Conservation (phyloP, 2,329 filamentous ascomycete species). For the Xylaria hypoxylon region DNA sequence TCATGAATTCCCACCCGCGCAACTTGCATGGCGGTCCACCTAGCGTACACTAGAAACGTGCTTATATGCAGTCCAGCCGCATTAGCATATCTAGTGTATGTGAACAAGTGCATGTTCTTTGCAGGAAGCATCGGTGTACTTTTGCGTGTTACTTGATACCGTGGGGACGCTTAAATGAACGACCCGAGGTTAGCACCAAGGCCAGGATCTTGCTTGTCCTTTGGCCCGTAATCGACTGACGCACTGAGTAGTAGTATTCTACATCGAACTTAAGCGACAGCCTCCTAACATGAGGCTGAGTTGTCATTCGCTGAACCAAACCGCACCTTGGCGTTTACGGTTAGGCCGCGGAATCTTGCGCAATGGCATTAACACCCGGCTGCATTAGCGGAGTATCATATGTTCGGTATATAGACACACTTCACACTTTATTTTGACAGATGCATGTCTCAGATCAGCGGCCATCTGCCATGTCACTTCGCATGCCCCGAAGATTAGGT, state of each 20-base stretch:
- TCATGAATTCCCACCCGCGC: constrained; percentile 4
- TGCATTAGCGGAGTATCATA: not conserved
- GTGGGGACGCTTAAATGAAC: not conserved
- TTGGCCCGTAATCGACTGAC: constrained; percentile 8
- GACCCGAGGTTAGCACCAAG: constrained; percentile 10
- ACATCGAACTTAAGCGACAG: not conserved
- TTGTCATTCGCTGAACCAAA: constrained; percentile 6
- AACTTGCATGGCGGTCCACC: constrained; percentile 13
- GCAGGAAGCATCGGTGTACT: not conserved
- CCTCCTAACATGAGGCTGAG: constrained; percentile 29
- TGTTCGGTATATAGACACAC: not conserved
- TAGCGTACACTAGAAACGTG: constrained; percentile 15
- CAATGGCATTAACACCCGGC: not conserved
- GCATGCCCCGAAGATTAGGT: constrained; percentile 5
- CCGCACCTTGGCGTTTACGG: constrained; percentile 12
- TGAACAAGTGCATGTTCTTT: not conserved
- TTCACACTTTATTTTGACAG: not conserved
- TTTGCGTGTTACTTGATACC: not conserved
- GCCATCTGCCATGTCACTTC: constrained; percentile 13
- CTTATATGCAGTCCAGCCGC: constrained; percentile 8
- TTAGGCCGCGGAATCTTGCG: not conserved
- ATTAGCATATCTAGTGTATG: constrained; percentile 6
- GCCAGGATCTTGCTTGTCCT: not conserved
- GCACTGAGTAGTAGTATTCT: not conserved
- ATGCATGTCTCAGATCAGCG: constrained; percentile 17